Conservation (phyloP, 306 rosid genomes). For the Cucurbita moschata region DNA sequence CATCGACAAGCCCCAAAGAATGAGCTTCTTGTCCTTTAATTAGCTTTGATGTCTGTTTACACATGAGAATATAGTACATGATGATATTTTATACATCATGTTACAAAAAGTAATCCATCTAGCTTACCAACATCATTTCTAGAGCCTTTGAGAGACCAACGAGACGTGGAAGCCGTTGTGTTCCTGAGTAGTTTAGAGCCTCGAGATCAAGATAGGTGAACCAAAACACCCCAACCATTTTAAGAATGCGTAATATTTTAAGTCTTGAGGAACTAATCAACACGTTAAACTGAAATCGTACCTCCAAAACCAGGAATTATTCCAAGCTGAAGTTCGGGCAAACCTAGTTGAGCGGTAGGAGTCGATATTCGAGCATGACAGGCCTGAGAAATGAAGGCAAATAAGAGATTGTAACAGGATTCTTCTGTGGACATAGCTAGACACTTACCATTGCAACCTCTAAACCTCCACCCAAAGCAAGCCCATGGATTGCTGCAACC, state of each 20-base stretch:
- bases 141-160: conserved; percentile 88
- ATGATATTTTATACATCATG: neutral
- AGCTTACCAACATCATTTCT: conserved; percentile 80
- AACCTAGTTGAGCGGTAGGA: conserved; percentile 73
- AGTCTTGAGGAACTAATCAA: neutral
- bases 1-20: conserved; percentile 81
- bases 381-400: conserved; percentile 30
- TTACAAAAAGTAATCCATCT: neutral
- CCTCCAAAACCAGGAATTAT: conserved; percentile 98
- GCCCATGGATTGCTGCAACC: conserved; percentile 96
- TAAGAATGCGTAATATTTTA: neutral
- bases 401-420: neutral
- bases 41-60: conserved; percentile 58
- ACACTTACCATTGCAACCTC: conserved; percentile 87
- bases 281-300: neutral
- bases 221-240: neutral
- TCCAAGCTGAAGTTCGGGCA: conserved; percentile 98
- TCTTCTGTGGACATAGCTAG: conserved; percentile 1
- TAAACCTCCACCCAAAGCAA: conserved; percentile 97
- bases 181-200: conserved; percentile 43
- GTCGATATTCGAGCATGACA: conserved; percentile 87
- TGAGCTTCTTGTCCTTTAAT: conserved; percentile 75
- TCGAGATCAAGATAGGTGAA: conserved; percentile 12
- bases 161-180: conserved; percentile 96
- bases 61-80: neutral